Percentiles rank a stretch among this genome's conserved stretches.
Evolutionary conservation across 306 rosid genomes (phyloP).

Genomic region (Pterocarpus macrocarpus): DNA sequence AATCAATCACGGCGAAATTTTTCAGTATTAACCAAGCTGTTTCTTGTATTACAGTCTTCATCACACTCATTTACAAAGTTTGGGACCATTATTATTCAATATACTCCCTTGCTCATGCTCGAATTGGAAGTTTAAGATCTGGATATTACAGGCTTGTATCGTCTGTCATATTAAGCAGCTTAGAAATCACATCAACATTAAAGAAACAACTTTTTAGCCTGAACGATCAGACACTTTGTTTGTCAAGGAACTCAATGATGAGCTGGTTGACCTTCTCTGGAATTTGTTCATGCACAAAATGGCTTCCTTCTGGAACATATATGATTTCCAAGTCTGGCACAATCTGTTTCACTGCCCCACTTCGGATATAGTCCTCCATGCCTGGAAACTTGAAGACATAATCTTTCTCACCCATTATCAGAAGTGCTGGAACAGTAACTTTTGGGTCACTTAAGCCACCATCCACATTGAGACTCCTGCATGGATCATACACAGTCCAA

Average conservation of each 20-base stretch:
- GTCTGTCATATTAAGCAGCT: not conserved
- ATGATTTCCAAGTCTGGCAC: slow-evolving; percentile 61
- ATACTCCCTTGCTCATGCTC: not conserved
- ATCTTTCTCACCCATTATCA: slow-evolving; percentile 66
- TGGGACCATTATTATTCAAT: not conserved
- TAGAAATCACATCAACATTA: not conserved
- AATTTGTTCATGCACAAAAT: slow-evolving; percentile 63
- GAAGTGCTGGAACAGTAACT: slow-evolving; percentile 49
- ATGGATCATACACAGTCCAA: not conserved
- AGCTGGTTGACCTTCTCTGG: slow-evolving; percentile 64
- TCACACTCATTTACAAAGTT: not conserved
- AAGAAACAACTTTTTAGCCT: not conserved
- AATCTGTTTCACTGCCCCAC: slow-evolving; percentile 54
- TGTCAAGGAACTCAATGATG: slow-evolving; percentile 58
- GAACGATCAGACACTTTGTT: slow-evolving; percentile 44
- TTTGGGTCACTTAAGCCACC: slow-evolving; percentile 51
- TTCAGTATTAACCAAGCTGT: not conserved
- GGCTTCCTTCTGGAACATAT: slow-evolving; percentile 57
- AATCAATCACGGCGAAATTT: too few relatives aligned
- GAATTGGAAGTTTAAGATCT: not conserved
- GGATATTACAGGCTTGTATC: not conserved
- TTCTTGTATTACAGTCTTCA: not conserved
- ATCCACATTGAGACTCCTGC: slow-evolving; percentile 52
- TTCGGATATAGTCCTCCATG: slow-evolving; percentile 55
- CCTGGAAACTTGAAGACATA: slow-evolving; percentile 58